A percentile compares a stretch with the other conserved stretches of the same genome.
Conservation (phyloP, 108 stramenopile genomes). For the Bacterosira constricta region DNA sequence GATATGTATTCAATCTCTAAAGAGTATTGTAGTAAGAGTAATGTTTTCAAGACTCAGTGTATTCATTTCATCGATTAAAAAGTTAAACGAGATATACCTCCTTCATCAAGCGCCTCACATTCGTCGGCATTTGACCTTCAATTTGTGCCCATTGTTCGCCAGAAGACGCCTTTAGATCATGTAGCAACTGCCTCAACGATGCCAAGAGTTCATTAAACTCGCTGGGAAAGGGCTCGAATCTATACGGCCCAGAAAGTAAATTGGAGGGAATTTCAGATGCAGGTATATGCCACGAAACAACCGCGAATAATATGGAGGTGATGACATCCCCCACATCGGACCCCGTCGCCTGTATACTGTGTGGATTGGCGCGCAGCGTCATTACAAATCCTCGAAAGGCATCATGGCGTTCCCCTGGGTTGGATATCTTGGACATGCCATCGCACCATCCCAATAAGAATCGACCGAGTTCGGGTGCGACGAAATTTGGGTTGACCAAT, state of each 20-base stretch:
- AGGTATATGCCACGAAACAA: conserved; percentile 78
- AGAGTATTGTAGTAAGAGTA: too few species aligned
- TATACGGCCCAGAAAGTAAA: conserved; percentile 55
- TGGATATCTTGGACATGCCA: conserved; percentile 72
- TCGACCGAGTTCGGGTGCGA: conserved; percentile 83
- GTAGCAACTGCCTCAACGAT: conserved; percentile 57
- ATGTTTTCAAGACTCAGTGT: too few species aligned
- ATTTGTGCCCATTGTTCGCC: conserved; percentile 69
- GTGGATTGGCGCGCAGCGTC: conserved; percentile 76
- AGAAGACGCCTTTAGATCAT: conserved; percentile 65
- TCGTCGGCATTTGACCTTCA: conserved; percentile 64
- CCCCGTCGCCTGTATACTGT: conserved; percentile 60
- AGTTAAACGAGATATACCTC: conserved; percentile 55
- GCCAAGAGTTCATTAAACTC: conserved; percentile 57
- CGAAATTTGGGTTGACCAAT: conserved; percentile 74
- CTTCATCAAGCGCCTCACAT: conserved; percentile 68
- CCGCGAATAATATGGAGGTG: conserved; percentile 69
- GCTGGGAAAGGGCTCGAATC: conserved; percentile 67
- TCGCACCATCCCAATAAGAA: conserved; percentile 82
- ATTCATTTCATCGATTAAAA: too few species aligned
- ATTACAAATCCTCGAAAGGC: conserved; percentile 76
- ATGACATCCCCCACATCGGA: conserved; percentile 52
- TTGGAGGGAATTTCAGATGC: conserved; percentile 28
- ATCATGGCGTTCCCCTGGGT: conserved; percentile 72
- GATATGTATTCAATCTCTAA: too few species aligned